Base-by-base conservation (phyloP, 345 rosid genomes). In the Triadica sebifera region DNA sequence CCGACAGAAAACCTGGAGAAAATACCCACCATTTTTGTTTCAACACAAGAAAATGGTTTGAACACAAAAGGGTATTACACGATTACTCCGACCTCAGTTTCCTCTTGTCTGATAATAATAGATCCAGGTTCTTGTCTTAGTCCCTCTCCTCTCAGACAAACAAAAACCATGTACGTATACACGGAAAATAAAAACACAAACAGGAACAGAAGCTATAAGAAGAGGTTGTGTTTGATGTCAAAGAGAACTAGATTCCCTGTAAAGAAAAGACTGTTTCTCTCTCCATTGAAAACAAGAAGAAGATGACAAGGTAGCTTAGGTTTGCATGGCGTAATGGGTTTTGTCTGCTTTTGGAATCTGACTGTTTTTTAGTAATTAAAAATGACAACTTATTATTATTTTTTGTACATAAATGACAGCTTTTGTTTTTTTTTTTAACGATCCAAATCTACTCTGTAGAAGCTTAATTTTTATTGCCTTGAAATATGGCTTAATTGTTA, bases 1-100 rank as follows among this genome's bases (percentile, higher is more conserved):
- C 90, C 86, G 57, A 82, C 90, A 81, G 94, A 85, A 82, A 94
- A 91, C 77, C 91, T 92, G 8, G 98, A 89, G 84, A 92, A 94
- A 70, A 94, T 74, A 79, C 98, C 95, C 83, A 94, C 98, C 98
- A 92, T 94, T 3, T 60, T 49, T 2, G 13, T 37, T 13, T 29
- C 22, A 15, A 37, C 3, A 22, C 10, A 37, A 29, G 34, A 43
- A 11, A 56, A 41, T 20, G 43, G 20, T 19, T 70, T 43, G 55
- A 19, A 57, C 19, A 73, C 22, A 74, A 74, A 70, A 56, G 81
- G 77, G 45, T 34, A n/a, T n/a, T n/a, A 29, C 34, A 29, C 34
- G 34, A 61, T 61, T 55, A n/a, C 25, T 70, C 53, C 15, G 76
- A 75, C 71, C 56, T 79, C 15, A 43, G 69, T 38, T 64, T 47